Base-by-base conservation (phyloP, 2,329 filamentous ascomycete species). In the Fusarium sp. region DNA sequence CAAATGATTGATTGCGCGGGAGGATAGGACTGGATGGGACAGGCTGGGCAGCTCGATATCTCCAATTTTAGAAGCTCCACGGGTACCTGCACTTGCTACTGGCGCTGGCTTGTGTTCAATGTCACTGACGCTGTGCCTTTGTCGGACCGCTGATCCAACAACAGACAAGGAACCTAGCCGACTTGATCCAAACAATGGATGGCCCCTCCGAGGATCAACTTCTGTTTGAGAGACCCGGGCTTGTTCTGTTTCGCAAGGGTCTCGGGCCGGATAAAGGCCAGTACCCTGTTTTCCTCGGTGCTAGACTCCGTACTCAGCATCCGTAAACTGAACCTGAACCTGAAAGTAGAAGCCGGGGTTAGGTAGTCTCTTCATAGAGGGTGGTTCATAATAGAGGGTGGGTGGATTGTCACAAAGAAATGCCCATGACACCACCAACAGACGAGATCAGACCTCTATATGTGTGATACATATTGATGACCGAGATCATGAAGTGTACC, bases 261-360 rank as follows among this genome's bases (percentile, higher is more conserved):
- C 36, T 73, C 59, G 69, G 42, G 40, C 65, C 62, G 65, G 72
- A 59, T 75, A 75, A 75, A 73, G 66, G 14, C 58, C 56, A 75
- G 25, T 58, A 57, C 63, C 73, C 50, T 75, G 72, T 50, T 64
- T 62, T 38, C 60, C 29, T 58, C 63, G 42, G 64, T 38, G 60
- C 61, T 71, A 20, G 25, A 70, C 33, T 71, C 35, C 42, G 40
- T 47, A 58, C 57, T 40, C 33, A 58, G 35, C 20, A 38, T 58
- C 40, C 63, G 20, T 29, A 56, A 57, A 33, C 59, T 66, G 65
- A 64, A 57, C 65, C 50, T 74, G 63, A 60, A 59, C 62, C 57
- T 40, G 45, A 38, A 38, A 36, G 52, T 27, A 25, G 63, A 42
- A 54, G 62, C 66, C 22, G 58, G 40, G 36, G 31, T 33, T 14